phyloP scores from a whole-genome alignment of 768 basidiomycete genomes.

The Russula ochroleuca region DNA sequence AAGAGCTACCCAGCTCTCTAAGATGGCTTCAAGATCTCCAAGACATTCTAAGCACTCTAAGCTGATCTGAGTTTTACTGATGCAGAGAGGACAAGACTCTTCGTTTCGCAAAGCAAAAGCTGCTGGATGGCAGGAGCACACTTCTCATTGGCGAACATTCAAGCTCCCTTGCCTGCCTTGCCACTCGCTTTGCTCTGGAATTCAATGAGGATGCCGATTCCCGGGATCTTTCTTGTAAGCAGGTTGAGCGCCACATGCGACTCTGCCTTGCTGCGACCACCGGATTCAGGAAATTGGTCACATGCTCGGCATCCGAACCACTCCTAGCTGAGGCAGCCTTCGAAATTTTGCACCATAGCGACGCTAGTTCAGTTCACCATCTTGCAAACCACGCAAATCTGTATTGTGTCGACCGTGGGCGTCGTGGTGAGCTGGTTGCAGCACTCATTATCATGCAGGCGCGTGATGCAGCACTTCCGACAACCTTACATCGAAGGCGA shows the following conservation, averaged over 20 bases:
- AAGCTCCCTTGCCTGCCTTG: background rate
- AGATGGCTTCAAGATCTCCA: too few species aligned
- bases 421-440: background rate
- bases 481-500: background rate
- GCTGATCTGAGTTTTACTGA: too few species aligned
- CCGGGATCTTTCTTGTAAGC: background rate
- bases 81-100: background rate
- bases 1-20: too few species aligned
- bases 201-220: background rate
- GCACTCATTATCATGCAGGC: background rate
- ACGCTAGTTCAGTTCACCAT: background rate
- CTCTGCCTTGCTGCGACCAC: background rate
- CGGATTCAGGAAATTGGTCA: background rate
- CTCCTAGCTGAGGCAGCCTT: background rate
- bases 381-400: background rate
- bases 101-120: background rate
- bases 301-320: background rate
- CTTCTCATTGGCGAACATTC: rapidly evolving
- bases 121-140: background rate
- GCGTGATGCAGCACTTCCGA: background rate
- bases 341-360: too few species aligned
- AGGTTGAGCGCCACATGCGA: background rate
- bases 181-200: background rate
- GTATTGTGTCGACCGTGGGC: background rate
- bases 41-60: too few species aligned